A percentile compares a stretch with the other conserved stretches of the same genome.
These are phyloP conservation scores for bread wheat (Triticum aestivum) DNA, from an alignment of 176 grass and related monocot species.

Conservation along the genomic window DNA sequence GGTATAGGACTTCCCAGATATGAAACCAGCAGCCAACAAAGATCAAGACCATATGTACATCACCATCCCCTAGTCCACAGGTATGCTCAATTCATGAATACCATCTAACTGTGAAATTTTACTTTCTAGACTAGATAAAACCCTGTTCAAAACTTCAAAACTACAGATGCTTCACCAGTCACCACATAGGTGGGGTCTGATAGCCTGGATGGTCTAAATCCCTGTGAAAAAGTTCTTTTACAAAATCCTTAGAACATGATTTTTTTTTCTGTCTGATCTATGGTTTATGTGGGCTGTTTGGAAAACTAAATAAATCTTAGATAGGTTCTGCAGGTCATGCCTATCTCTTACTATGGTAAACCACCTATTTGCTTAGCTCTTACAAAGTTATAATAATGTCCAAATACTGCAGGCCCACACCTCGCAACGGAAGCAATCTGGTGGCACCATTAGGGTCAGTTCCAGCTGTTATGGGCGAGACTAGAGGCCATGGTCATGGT, in stretches of 20 bases:
- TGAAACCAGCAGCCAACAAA: constrained; percentile 59
- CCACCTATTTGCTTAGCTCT: neutral
- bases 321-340: neutral
- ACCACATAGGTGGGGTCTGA: neutral
- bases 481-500: constrained; percentile 61
- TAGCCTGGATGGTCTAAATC: constrained; percentile 13
- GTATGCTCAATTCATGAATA: constrained; percentile 38
- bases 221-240: neutral
- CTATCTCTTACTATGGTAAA: neutral
- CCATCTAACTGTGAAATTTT: neutral
- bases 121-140: constrained; percentile 4
- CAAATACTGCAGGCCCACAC: constrained; percentile 49
- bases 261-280: constrained; percentile 10
- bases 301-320: constrained; percentile 18
- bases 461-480: constrained; percentile 51
- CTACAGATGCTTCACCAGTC: neutral
- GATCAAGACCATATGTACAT: constrained; percentile 68
- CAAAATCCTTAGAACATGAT: constrained; percentile 9
- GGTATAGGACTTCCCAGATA: constrained; percentile 61
- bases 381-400: neutral
- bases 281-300: constrained; percentile 5
- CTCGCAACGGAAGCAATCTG: constrained; percentile 65
- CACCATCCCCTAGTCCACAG: constrained; percentile 65
- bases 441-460: constrained; percentile 50
- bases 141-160: constrained; percentile 9